A percentile compares a stretch with the other conserved stretches of the same genome.
These are phyloP conservation scores for Fusarium luffae DNA, from an alignment of 2,329 filamentous ascomycete genomes.

Conservation along the genomic window DNA sequence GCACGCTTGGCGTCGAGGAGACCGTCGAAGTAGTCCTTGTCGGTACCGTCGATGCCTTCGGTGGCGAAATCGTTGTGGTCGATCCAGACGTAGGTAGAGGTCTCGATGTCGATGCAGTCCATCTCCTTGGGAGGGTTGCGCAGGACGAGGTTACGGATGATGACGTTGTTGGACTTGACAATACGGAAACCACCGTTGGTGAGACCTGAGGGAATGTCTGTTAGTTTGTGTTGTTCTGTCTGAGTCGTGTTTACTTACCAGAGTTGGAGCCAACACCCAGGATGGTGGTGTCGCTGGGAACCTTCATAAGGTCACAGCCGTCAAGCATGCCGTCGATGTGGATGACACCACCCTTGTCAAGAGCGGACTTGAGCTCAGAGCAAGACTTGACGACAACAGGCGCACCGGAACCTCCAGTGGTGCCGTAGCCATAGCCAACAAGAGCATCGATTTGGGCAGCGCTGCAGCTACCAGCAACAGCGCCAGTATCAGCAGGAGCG, in stretches of 20 bases:
- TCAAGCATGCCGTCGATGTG: slow-evolving; percentile 56
- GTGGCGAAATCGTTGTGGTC: slow-evolving; percentile 67
- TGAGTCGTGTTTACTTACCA: slow-evolving; percentile 15
- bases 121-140: slow-evolving; percentile 57
- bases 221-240: neutral
- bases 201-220: slow-evolving; percentile 29
- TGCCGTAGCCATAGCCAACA: slow-evolving; percentile 50
- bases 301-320: slow-evolving; percentile 54
- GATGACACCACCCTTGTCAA: slow-evolving; percentile 55
- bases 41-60: slow-evolving; percentile 59
- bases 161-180: slow-evolving; percentile 60
- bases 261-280: slow-evolving; percentile 58
- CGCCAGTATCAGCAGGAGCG: slow-evolving; percentile 1
- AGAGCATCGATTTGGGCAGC: slow-evolving; percentile 35
- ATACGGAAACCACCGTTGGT: slow-evolving; percentile 57
- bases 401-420: slow-evolving; percentile 58
- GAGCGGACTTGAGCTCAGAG: slow-evolving; percentile 54
- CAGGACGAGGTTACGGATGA: slow-evolving; percentile 63
- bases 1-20: slow-evolving; percentile 68
- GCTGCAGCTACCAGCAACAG: slow-evolving; percentile 29
- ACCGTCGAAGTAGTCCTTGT: slow-evolving; percentile 72
- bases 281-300: slow-evolving; percentile 61
- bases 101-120: slow-evolving; percentile 59
- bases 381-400: slow-evolving; percentile 59
- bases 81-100: slow-evolving; percentile 63